Evolutionary conservation across 768 basidiomycete species (phyloP), one percentile per base, ranked within the genome.

Genomic region (Hygrophoropsis aurantiaca): DNA sequence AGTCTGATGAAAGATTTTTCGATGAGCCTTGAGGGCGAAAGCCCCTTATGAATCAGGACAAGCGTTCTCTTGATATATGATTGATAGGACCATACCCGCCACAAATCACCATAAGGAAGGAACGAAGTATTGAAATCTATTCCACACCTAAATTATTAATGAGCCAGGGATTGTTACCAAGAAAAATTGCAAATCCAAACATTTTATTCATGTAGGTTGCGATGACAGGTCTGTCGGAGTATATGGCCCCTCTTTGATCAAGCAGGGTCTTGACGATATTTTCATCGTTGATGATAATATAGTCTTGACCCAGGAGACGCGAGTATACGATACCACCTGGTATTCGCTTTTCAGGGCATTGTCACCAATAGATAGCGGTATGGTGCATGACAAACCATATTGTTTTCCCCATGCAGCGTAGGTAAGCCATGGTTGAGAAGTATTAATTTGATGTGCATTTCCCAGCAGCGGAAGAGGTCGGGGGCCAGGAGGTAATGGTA

Each of bases 191-290:
- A 30, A 13, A 30, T 30, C 20, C 36, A n/a, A 16, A 38, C 36
- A 38, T 7, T 38, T 38, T 38, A 21, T 38, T 38, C n/a, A 40
- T 40, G n/a, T n/a, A n/a, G n/a, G 36, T 38, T 16, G 7, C n/a
- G 9, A 38, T 38, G 36, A 38, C 36, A 38, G 85, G 85, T 61
- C 84, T 86, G 67, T 89, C 88, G 6, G 87, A 82, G 61, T 89
- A 90, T 24, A 87, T 82, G 6, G 76, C 68, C 5, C 86, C 84
- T 19, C 42, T 5, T 16, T 30, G 10, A 18, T 27, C 42, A 9
- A 43, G 10, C 11, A 43, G 42, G 11, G 21, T 11, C 16, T 21
- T 18, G n/a, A 26, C 42, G 16, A 43, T 43, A 27, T 43, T 30
- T 16, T 30, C 24, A 30, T 43, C 30, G 27, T 43, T 43, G 30